These are phyloP conservation scores for Alternaria consortialis DNA, from an alignment of 2,329 filamentous ascomycete genomes.

Conservation along the genomic window DNA sequence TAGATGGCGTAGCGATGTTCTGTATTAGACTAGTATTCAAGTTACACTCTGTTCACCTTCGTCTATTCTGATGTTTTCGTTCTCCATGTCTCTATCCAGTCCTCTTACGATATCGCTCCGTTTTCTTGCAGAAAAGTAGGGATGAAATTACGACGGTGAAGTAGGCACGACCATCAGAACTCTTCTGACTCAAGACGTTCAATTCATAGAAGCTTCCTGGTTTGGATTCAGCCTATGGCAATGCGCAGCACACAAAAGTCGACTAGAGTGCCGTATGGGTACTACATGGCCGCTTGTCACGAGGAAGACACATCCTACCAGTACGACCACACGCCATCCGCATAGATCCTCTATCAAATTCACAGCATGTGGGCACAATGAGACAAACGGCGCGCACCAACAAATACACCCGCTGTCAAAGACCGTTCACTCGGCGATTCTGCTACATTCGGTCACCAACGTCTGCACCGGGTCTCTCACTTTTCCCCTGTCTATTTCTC, in stretches of 20 bases:
- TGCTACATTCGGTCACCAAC: not conserved
- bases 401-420: not conserved
- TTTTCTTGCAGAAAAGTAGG: too few species aligned
- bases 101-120: too few species aligned
- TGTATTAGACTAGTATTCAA: not conserved
- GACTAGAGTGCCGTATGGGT: not conserved
- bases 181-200: too few species aligned
- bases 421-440: not conserved
- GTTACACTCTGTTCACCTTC: too few species aligned
- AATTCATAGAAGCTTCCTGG: not conserved
- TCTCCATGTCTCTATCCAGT: not conserved
- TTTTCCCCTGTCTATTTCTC: too few species aligned
- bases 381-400: not conserved
- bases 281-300: not conserved
- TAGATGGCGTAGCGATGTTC: not conserved
- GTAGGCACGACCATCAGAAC: too few species aligned
- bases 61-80: not conserved
- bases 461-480: too few species aligned
- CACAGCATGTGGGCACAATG: constrained; percentile 1
- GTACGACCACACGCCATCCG: not conserved
- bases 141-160: too few species aligned
- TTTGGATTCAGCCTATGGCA: not conserved
- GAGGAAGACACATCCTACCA: not conserved
- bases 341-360: not conserved
- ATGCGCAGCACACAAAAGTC: not conserved